A percentile compares a stretch with the other conserved stretches of the same genome.
These are phyloP conservation scores for Talaromyces sp. DNA, from an alignment of 2,329 filamentous ascomycete genomes.

Conservation along the genomic window DNA sequence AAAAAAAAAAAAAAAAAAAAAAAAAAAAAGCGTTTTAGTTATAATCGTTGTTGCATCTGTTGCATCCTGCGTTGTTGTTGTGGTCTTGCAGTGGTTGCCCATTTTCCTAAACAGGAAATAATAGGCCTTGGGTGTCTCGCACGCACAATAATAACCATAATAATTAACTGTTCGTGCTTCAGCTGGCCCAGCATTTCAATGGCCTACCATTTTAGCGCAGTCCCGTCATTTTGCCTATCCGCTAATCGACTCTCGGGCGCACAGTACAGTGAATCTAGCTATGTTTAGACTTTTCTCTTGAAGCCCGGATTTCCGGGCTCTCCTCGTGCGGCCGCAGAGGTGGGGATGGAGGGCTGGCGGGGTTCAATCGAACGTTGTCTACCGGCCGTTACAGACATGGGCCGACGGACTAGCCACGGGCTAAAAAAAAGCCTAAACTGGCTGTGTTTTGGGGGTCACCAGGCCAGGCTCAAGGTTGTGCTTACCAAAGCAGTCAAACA, in stretches of 20 bases:
- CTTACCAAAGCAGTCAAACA: too few relatives aligned
- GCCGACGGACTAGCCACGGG: neutral
- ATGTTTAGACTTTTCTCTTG: neutral
- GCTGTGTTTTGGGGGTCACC: neutral
- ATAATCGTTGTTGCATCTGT: neutral
- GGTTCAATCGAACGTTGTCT: neutral
- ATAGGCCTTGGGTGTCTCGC: neutral
- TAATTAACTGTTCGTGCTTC: neutral
- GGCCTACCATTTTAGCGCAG: neutral
- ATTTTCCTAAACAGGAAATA: neutral
- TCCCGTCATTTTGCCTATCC: neutral
- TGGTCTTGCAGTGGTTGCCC: neutral
- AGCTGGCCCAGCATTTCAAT: neutral
- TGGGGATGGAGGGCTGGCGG: neutral
- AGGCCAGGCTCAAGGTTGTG: too few relatives aligned
- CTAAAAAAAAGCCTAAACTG: neutral
- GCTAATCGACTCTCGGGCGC: neutral
- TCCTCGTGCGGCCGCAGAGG: too few relatives aligned
- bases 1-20: neutral
- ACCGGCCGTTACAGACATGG: neutral
- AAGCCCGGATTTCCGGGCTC: too few relatives aligned
- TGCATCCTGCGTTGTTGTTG: neutral
- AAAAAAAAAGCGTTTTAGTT: neutral
- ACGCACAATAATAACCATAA: neutral
- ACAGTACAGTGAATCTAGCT: neutral